Evolutionary conservation across 1,139 yeast genomes (phyloP), one percentile per base, ranked within the genome.

Genomic region (Spathaspora sp.): DNA sequence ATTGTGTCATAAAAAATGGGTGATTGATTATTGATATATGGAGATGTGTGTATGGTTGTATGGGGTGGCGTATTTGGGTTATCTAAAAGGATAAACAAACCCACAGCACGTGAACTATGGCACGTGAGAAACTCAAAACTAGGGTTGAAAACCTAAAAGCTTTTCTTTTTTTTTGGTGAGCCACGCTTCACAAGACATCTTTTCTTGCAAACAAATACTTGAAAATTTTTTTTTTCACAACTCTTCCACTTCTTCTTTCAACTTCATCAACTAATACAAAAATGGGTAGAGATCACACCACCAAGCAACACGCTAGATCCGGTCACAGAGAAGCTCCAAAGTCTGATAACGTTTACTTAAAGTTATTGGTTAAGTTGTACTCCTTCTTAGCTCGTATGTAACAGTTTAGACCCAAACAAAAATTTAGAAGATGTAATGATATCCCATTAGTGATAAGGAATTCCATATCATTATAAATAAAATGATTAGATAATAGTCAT

Each of bases 291-390:
- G 99, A 93, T 82, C 96, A 89, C 83, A 82, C 88, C 78, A 76
- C 84, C 75, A 91, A 90, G 80, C 97, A 90, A 80, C 99, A 93
- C 86, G 82, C 81, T 74, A 89, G 91, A 81, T 80, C 86, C 65
- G 86, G 96, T 77, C 96, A 89, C 89, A 91, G 99, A 82, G 80
- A 86, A 71, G 97, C 97, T 77, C 99, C 99, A 80, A 90, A 90
- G 84, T 91, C 98, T 63, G 97, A 93, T 81, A 95, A 93, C 75
- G 97, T 91, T 79, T 93, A 95, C 96, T 84, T 93, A 81, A 87
- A 86, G 80, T 80, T 93, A 74, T 86, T 93, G 80, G 99, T 93
- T 76, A 91, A 91, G 86, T 84, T 93, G 68, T 93, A 91, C 89
- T 80, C 97, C 71, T 95, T 89, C 95, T 84, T 93, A 80, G 97